These are phyloP conservation scores for Rhizoclosmatium globosum DNA, from an alignment of 192 early-diverging fungal genomes.

Conservation along the genomic window DNA sequence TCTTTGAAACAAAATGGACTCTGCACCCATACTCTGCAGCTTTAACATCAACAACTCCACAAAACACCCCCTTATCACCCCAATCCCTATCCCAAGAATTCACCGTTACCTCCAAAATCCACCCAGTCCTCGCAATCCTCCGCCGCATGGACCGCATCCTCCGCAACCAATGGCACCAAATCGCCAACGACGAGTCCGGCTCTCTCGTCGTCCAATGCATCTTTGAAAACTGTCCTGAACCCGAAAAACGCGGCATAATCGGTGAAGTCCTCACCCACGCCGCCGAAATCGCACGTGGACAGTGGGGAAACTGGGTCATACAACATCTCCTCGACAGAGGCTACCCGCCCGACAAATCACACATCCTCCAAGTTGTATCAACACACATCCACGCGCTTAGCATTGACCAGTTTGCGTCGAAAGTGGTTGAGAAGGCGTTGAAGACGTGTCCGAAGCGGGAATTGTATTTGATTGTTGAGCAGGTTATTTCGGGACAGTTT, in stretches of 20 bases:
- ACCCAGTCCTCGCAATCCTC: conserved; percentile 20
- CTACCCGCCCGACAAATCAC: conserved; percentile 54
- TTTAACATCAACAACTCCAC: conserved; percentile 24
- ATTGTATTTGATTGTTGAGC: conserved; percentile 50
- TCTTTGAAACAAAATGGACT: conserved; percentile 75
- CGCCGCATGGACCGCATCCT: conserved; percentile 34
- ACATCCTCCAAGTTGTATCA: conserved; percentile 51
- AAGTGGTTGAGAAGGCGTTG: conserved; percentile 78
- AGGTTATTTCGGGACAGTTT: conserved; percentile 34
- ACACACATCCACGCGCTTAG: conserved; percentile 57
- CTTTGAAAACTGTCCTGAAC: conserved; percentile 73
- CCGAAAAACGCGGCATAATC: conserved; percentile 70
- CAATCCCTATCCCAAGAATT: conserved; percentile 10
- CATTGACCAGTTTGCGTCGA: conserved; percentile 77
- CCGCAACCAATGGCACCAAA: conserved; percentile 63
- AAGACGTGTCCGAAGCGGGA: conserved; percentile 52
- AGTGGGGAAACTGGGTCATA: conserved; percentile 86
- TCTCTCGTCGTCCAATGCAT: conserved; percentile 79
- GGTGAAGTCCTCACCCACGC: conserved; percentile 67
- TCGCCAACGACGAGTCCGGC: conserved; percentile 79
- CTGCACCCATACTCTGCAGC: neutral
- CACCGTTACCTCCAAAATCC: neutral
- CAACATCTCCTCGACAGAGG: conserved; percentile 78
- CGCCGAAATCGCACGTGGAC: conserved; percentile 70
- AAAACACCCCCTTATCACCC: conserved; percentile 14